These are phyloP conservation scores for Heliamphora exappendiculata DNA, from an alignment of 148 eudicot genomes.

Conservation along the genomic window DNA sequence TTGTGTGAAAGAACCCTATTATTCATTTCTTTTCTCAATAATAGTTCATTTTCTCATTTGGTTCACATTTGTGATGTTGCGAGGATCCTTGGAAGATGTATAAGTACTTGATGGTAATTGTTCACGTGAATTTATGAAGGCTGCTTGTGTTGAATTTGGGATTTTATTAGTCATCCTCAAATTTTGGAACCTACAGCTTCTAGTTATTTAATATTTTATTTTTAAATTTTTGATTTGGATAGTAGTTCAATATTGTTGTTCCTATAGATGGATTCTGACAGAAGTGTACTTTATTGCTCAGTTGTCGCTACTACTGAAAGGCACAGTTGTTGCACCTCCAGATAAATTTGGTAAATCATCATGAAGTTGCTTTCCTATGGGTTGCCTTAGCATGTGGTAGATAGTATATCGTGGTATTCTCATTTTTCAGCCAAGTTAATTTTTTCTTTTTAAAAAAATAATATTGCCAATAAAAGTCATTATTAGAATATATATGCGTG, in stretches of 20 bases:
- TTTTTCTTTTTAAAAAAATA: not conserved
- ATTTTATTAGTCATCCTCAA: not conserved
- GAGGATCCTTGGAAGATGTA: not conserved
- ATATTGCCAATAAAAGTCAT: no score
- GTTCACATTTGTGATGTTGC: not conserved
- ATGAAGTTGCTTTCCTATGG: not conserved
- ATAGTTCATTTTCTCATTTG: not conserved
- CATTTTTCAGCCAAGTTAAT: not conserved
- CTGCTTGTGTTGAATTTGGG: not conserved
- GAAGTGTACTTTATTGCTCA: constrained; percentile 23
- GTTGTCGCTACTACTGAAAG: constrained; percentile 86
- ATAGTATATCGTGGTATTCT: not conserved
- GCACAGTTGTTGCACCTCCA: constrained; percentile 96
- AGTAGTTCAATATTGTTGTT: constrained; percentile 4
- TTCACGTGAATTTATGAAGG: not conserved
- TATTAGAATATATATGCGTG: not conserved
- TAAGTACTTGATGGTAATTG: not conserved
- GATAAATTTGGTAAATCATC: constrained; percentile 79
- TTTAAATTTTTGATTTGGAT: not conserved
- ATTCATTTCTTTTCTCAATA: constrained; percentile 3
- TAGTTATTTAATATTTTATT: not conserved
- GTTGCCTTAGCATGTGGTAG: not conserved
- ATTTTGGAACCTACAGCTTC: not conserved
- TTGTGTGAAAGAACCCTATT: not conserved
- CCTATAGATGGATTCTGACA: constrained; percentile 4